Evolutionary conservation across 192 early-diverging fungal genomes (phyloP).

Genomic region (Entophlyctis luteolus): DNA sequence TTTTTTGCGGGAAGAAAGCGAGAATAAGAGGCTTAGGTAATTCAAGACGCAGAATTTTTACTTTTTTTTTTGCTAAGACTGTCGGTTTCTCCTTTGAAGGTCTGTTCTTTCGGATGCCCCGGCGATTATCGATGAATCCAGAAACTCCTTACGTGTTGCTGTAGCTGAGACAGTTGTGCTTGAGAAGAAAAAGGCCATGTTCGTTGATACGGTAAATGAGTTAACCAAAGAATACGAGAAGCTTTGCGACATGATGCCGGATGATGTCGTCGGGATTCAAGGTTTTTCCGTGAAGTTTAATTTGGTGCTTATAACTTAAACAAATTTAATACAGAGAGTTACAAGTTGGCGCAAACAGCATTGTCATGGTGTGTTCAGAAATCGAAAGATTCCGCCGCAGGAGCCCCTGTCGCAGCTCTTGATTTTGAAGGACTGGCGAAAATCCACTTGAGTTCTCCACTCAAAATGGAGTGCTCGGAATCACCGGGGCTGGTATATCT

Average conservation of each 20-base stretch:
- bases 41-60: too few species aligned
- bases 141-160: neutral
- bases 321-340: conserved; percentile 2
- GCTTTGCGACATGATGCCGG: conserved; percentile 19
- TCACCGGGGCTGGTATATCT: too few species aligned
- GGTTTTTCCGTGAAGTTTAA: neutral
- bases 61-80: too few species aligned
- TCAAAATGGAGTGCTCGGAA: neutral
- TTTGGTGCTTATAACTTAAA: neutral
- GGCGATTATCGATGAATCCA: neutral
- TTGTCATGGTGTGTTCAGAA: neutral
- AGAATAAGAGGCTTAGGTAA: neutral
- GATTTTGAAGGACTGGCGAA: neutral
- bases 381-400: too few species aligned
- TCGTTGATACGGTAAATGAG: neutral
- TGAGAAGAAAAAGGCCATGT: neutral
- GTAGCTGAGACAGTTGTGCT: neutral
- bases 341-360: neutral
- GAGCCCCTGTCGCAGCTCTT: neutral
- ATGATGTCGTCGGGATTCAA: conserved; percentile 26
- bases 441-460: neutral
- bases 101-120: neutral
- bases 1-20: neutral
- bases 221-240: conserved; percentile 7
- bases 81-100: neutral